These are phyloP conservation scores for Chaetomiaceae sp. DNA, from an alignment of 2,329 filamentous ascomycete species.

Conservation along the genomic window DNA sequence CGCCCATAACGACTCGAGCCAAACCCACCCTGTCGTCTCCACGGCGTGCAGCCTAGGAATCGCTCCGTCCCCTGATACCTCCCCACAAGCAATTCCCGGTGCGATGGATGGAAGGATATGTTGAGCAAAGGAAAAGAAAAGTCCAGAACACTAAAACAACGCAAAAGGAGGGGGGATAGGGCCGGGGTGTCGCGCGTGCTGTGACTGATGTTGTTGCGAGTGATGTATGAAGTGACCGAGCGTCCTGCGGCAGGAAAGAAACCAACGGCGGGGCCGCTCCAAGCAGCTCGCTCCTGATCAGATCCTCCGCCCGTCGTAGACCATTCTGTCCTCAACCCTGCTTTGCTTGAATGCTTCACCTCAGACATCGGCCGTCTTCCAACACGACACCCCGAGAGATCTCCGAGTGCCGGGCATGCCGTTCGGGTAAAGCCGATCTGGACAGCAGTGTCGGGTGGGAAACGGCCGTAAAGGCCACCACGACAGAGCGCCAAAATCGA, in stretches of 20 bases:
- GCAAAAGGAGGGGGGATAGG: slow-evolving; percentile 20
- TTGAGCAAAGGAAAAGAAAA: slow-evolving; percentile 24
- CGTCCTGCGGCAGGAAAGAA: slow-evolving; percentile 8
- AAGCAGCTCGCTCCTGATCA: slow-evolving; percentile 8
- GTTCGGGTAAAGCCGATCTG: slow-evolving; percentile 22
- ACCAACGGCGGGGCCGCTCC: slow-evolving; percentile 7
- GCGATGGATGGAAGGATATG: slow-evolving; percentile 21
- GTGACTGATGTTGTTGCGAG: slow-evolving; percentile 14
- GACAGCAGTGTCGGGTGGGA: slow-evolving; percentile 5
- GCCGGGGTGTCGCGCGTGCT: slow-evolving; percentile 11
- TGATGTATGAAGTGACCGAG: slow-evolving; percentile 15
- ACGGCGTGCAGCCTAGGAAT: slow-evolving; percentile 10
- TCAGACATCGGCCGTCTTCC: slow-evolving; percentile 12
- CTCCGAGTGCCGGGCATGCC: slow-evolving; percentile 26
- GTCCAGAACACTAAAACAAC: slow-evolving; percentile 22
- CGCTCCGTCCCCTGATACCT: slow-evolving; percentile 32
- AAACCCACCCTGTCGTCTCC: slow-evolving; percentile 1
- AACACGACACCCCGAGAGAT: slow-evolving; percentile 18
- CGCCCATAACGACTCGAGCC: neutral
- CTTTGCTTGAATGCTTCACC: neutral
- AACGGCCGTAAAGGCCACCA: slow-evolving; percentile 2
- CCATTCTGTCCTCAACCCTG: slow-evolving; percentile 13
- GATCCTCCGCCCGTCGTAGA: slow-evolving; percentile 12
- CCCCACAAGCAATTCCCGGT: slow-evolving; percentile 34
- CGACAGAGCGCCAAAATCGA: slow-evolving; percentile 11